A percentile compares a stretch with the other conserved stretches of the same genome.
phyloP scores from a whole-genome alignment of 225 moss, liverwort and hornwort species.

The Polytrichum formosum region DNA sequence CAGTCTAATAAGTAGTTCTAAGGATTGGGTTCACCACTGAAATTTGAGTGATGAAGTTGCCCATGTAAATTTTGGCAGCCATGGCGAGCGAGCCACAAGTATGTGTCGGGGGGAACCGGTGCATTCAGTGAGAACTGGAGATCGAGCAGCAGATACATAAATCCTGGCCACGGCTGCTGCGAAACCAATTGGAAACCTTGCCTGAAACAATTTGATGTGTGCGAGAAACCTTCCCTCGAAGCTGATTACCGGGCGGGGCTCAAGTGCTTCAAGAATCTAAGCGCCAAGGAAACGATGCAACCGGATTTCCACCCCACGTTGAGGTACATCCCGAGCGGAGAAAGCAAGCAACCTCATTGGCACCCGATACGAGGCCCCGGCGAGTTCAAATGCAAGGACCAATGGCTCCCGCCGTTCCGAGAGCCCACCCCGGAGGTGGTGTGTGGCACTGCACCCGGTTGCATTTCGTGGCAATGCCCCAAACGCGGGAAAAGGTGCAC shows the following conservation, averaged over 20 bases:
- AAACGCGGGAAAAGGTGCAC: background rate
- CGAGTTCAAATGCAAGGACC: background rate
- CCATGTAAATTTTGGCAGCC: background rate
- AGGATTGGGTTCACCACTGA: background rate
- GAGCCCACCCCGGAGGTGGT: background rate
- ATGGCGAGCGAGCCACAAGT: constrained; percentile 3
- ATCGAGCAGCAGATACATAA: background rate
- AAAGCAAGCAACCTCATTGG: background rate
- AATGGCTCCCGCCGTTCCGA: constrained; percentile 3
- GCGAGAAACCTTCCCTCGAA: background rate
- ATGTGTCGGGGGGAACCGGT: background rate
- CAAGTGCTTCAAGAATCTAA: background rate
- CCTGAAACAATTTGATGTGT: background rate
- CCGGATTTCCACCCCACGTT: background rate
- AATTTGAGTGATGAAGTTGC: background rate
- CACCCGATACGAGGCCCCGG: background rate
- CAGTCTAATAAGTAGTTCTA: too few relatives aligned
- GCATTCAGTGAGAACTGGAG: constrained; percentile 5
- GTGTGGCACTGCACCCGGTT: background rate
- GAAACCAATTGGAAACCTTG: background rate
- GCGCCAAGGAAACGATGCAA: background rate
- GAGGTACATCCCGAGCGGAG: background rate
- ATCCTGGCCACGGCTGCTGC: background rate
- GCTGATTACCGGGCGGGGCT: background rate
- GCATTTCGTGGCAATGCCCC: constrained; percentile 4